phyloP scores from a whole-genome alignment of 306 rosid species.

The Begonia fuchsioides region DNA sequence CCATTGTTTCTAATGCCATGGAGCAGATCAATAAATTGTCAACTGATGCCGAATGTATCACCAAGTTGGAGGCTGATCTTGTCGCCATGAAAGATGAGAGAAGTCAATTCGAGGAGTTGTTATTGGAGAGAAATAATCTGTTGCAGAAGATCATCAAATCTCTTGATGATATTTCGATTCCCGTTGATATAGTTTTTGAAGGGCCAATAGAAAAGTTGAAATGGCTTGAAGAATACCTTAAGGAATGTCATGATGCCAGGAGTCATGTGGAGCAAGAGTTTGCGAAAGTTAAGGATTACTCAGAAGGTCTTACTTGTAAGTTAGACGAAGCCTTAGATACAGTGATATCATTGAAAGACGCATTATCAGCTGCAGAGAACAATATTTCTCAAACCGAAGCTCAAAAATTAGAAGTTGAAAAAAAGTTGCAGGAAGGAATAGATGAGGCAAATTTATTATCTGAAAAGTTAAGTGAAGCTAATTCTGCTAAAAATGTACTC shows the following conservation, averaged over 20 bases:
- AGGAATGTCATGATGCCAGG: slow-evolving; percentile 50
- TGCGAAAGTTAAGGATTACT: slow-evolving; percentile 35
- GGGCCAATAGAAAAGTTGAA: slow-evolving; percentile 75
- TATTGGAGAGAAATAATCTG: slow-evolving; percentile 56
- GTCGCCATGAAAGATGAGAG: slow-evolving; percentile 40
- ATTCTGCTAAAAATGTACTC: slow-evolving; percentile 29
- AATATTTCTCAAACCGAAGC: slow-evolving; percentile 46
- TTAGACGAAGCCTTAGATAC: slow-evolving; percentile 46
- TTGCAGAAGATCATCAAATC: slow-evolving; percentile 54
- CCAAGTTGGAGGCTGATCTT: slow-evolving; percentile 61
- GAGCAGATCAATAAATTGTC: slow-evolving; percentile 43
- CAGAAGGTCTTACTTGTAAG: slow-evolving; percentile 26
- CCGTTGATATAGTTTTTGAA: slow-evolving; percentile 43
- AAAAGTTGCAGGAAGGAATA: slow-evolving; percentile 46
- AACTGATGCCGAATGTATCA: slow-evolving; percentile 39
- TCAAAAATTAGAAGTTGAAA: slow-evolving; percentile 28
- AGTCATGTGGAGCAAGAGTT: slow-evolving; percentile 45
- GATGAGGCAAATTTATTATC: slow-evolving; percentile 30
- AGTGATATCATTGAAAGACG: slow-evolving; percentile 38
- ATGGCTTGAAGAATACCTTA: slow-evolving; percentile 50
- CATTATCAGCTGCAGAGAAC: slow-evolving; percentile 45
- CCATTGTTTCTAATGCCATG: slow-evolving; percentile 43
- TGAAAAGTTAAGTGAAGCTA: slow-evolving; percentile 28
- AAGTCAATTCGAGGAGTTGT: slow-evolving; percentile 56
- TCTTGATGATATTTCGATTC: slow-evolving; percentile 52